Base-by-base conservation (phyloP, 1,139 yeast species). In the Magnusiomyces paraingens region DNA sequence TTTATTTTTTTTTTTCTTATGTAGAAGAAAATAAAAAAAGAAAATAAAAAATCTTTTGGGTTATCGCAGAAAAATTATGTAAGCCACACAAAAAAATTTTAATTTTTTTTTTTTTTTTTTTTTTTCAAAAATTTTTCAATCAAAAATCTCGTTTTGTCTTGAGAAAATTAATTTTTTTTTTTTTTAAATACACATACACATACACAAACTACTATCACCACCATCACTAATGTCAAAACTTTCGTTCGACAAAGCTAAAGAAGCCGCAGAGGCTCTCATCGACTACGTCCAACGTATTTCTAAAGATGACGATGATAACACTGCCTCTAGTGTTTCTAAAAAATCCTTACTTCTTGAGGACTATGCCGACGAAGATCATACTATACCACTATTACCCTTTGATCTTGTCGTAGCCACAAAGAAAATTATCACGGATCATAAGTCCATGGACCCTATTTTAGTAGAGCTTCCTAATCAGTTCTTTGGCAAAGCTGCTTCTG, bases 391-490 rank as follows among this genome's bases (percentile, higher is more conserved):
- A 17, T 62, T 67, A 44, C 55, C 64, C 15, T 54, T 73, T 62
- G 82, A 76, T 60, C 71, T 89, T 55, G 85, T 82, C 61, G 70
- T 90, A 58, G 80, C 83, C 47, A 75, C 82, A 60, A 82, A 81
- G 66, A 83, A 84, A 65, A 85, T 79, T 62, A 80, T 82, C 63
- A 70, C 85, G 4, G 73, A 80, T 48, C 79, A 81, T 64, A 83
- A 85, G 59, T 76, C 76, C 55, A 80, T 89, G 65, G 90, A 90
- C 71, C 94, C 96, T 47, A 83, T 81, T 65, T 68, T 80, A 53
- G 76, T 91, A 54, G 61, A 62, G 17, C 66, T 86, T 50, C 74
- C 83, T 50, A 75, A 83, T 63, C 69, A 84, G 4, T 69, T 82
- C 51, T 67, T 70, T 62, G 69, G 76, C 47, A 61, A 61, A 18